Base-by-base conservation (phyloP, 1,284 basidiomycete species). In the Cutaneotrichosporon cyanovorans region DNA sequence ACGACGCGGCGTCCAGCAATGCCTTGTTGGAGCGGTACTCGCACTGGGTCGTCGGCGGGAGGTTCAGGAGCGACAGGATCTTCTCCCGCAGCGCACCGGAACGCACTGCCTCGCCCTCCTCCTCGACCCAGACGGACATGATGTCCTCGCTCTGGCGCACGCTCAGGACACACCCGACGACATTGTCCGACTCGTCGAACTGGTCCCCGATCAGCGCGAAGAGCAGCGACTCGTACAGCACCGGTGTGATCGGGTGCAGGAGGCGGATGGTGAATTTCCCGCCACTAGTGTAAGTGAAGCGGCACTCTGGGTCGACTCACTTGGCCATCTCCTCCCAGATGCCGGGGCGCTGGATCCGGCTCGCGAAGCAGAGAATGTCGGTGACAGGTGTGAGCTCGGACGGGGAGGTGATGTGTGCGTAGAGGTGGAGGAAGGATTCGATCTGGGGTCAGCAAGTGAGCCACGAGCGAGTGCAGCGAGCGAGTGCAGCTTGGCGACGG, bases 241-340 rank as follows among this genome's bases (percentile, higher is more conserved):
- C 45, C 2, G 66, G 66, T 2, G 68, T 65, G 36, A 69, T 56
- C 4, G 66, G 65, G 45, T 71, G 66, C 16, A 64, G 50, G n/a
- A 72, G 56, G 16, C 70, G 63, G 19, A 72, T 51, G 4, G 70
- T 71, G 50, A 71, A 72, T 46, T 66, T 68, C 20, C 63, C 65
- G 6, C 65, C 67, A 31, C 63, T 68, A 34, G 5, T 9, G 56
- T 47, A 20, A 50, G 50, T 16, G 20, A 16, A 19, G 7, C 37
- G 11, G 32, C 32, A 8, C 14, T 34, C 8, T 6, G 6, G 2
- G 16, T 2, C 2, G 11, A 60, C 68, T 52, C 53, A 69, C 63
- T 67, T 66, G 52, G 64, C 59, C 58, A 72, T 66, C 56, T 71
- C 69, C 55, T 73, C 72, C 72, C 72, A 73, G 31, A 71, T 63